Evolutionary conservation across 2,329 filamentous ascomycete genomes (phyloP), one percentile per base, ranked within the genome.

Genomic region (Sporothrix pallida): DNA sequence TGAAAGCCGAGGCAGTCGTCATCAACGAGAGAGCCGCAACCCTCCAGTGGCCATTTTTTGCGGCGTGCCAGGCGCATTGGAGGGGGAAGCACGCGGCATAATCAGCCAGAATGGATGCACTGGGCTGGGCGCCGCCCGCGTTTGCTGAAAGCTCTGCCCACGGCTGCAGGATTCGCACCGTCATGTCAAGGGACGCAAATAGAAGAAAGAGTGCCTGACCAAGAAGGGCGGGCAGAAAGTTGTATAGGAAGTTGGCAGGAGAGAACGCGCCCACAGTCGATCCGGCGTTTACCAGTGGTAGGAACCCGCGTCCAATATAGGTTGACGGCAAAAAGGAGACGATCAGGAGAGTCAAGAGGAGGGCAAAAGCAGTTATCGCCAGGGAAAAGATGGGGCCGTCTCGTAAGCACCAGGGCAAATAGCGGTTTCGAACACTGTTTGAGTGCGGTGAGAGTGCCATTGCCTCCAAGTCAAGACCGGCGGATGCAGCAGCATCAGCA

Each of bases 241-340:
- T 90, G 84, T 94, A 98, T 70, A 97, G 83, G 82, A 98, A 98
- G 81, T 97, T 94, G 69, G 94, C 93, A 0, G 93, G 86, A 0
- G 93, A 97, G 81, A 97, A 98, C 20, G 92, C 93, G 37, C 84
- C 84, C 0, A 82, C 78, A 3, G 87, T 84, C 0, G 93, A 89
- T 2, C 85, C 83, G 0, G 91, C 89, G 10, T 86, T 83, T 0
- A 97, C 83, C 7, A 86, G 84, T 2, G 95, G 94, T 7, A 86
- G 81, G 80, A 97, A 98, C 9, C 94, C 95, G 8, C 85, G 80
- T 52, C 87, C 83, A 44, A 97, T 86, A 12, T 88, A 87, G 9
- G 88, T 90, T 6, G 86, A 84, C 54, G 91, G 90, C 75, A 95
- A 85, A 81, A 97, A 98, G 75, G 92, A 94, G 75, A 96, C 89